Base-by-base conservation (phyloP, 2,329 filamentous ascomycete species). In the Hypomyces perniciosus region DNA sequence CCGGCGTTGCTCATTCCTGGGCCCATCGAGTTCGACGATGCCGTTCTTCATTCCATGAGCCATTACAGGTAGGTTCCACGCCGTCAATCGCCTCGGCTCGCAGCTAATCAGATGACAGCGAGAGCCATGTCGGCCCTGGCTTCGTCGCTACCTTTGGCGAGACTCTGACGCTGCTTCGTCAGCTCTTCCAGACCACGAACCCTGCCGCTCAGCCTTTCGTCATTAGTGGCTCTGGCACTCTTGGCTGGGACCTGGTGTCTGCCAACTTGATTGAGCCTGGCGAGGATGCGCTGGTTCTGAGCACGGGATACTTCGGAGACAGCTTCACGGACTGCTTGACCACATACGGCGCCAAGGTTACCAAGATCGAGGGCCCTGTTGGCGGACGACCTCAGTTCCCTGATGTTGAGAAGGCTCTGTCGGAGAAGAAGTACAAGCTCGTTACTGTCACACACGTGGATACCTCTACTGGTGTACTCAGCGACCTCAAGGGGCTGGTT, bases 1-100 rank as follows among this genome's bases (percentile, higher is more conserved):
- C 72, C 81, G 40, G 85, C 92, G 50, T 78, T 99, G 72, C 83
- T 99, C 73, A 97, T 99, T 65, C 93, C 93, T 45, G 93, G 93
- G 57, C 93, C 93, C 65, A 95, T 97, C 70, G 92, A 97, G 75
- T 96, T 96, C 67, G 92, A 96, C 69, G 92, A 97, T 92, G 90
- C 85, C 44, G 92, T 97, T 54, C 83, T 96, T 47, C 82, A 91
- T 70, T 89, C 90, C 55, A 96, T 96, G 92, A 86, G 87, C 76
- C 90, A 96, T 73, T 95, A 86, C 75, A 92, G 88, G 87, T 90
- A 75, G 63, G 72, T 50, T 50, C 51, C 59, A 9, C 10, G 26
- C 5, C 8, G 26, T 30, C n/a, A n/a, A n/a, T 34, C 13, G 34
- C 8, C n/a, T 28, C 10, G 26, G 20, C 38, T 60, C 26, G 56